phyloP scores from a whole-genome alignment of 805 yeast genomes.

The Candida maesae region DNA sequence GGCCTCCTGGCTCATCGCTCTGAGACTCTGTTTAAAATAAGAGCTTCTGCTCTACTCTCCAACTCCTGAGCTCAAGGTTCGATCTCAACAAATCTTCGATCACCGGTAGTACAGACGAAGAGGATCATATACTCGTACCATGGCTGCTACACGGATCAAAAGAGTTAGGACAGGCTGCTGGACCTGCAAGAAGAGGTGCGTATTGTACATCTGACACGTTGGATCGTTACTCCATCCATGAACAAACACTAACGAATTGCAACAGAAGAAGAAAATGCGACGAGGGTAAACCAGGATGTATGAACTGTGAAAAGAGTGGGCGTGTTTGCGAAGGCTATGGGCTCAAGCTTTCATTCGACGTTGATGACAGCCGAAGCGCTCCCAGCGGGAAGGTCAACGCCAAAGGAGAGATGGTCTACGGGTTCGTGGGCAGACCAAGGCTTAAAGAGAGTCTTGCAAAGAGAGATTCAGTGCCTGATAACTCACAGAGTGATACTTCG shows the following conservation, averaged over 20 bases:
- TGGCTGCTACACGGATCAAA: slow-evolving; percentile 3
- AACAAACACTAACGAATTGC: slow-evolving; percentile 1
- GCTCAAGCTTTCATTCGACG: slow-evolving; percentile 45
- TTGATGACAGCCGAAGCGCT: slow-evolving; percentile 40
- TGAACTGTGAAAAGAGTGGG: slow-evolving; percentile 42
- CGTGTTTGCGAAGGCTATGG: slow-evolving; percentile 49
- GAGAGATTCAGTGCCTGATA: too few relatives aligned
- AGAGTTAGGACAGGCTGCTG: slow-evolving; percentile 53
- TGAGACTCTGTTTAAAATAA: too few relatives aligned
- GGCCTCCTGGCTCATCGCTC: too few relatives aligned
- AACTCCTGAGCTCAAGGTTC: too few relatives aligned
- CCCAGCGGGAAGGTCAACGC: slow-evolving; percentile 19
- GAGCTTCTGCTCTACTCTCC: too few relatives aligned
- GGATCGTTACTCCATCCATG: not conserved
- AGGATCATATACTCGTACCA: not conserved
- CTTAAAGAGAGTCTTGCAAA: slow-evolving; percentile 32
- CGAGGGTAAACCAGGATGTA: slow-evolving; percentile 49
- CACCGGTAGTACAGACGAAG: too few relatives aligned
- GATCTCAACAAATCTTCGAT: too few relatives aligned
- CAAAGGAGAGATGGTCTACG: slow-evolving; percentile 36
- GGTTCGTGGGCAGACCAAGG: slow-evolving; percentile 43
- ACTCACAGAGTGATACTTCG: too few relatives aligned
- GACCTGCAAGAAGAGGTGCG: slow-evolving; percentile 50
- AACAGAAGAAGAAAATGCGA: slow-evolving; percentile 52
- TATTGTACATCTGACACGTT: slow-evolving; percentile 3